Conservation (phyloP, 1,139 yeast genomes). For the Debaryomyces psychrophilus region DNA sequence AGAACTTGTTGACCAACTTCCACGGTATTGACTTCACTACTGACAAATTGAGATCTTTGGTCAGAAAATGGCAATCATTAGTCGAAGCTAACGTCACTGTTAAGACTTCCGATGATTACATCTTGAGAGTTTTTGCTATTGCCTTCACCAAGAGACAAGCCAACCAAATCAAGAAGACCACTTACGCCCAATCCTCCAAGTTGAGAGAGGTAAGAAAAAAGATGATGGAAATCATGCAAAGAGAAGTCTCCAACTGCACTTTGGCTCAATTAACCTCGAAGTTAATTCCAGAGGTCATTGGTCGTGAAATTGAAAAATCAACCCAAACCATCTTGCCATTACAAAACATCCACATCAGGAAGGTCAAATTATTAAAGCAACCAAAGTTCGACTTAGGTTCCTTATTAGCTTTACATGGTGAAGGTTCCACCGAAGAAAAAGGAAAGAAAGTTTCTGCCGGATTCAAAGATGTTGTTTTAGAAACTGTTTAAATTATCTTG, state of each 20-base stretch:
- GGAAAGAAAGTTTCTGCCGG: constrained; percentile 55
- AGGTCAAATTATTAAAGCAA: constrained; percentile 55
- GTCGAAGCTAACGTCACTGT: constrained; percentile 57
- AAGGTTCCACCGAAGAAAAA: constrained; percentile 52
- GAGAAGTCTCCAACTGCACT: constrained; percentile 54
- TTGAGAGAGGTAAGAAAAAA: constrained; percentile 56
- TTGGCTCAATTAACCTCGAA: constrained; percentile 54
- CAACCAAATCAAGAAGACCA: constrained; percentile 54
- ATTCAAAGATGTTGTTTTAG: constrained; percentile 57
- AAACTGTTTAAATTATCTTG: constrained; percentile 36
- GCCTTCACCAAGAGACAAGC: constrained; percentile 58
- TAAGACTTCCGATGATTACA: constrained; percentile 54
- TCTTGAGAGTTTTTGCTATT: constrained; percentile 53
- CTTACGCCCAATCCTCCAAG: constrained; percentile 54
- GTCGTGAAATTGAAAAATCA: constrained; percentile 56
- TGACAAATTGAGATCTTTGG: constrained; percentile 55
- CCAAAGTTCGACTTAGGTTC: constrained; percentile 58
- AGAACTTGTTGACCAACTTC: constrained; percentile 57
- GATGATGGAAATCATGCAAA: constrained; percentile 55
- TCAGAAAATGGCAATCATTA: constrained; percentile 57
- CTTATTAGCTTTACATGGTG: constrained; percentile 56
- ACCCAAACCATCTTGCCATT: constrained; percentile 55
- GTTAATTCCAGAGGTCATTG: constrained; percentile 56
- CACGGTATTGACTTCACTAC: constrained; percentile 55
- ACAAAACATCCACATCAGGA: constrained; percentile 56